Evolutionary conservation across 768 basidiomycete genomes (phyloP).

Genomic region (Clavulina sp.): DNA sequence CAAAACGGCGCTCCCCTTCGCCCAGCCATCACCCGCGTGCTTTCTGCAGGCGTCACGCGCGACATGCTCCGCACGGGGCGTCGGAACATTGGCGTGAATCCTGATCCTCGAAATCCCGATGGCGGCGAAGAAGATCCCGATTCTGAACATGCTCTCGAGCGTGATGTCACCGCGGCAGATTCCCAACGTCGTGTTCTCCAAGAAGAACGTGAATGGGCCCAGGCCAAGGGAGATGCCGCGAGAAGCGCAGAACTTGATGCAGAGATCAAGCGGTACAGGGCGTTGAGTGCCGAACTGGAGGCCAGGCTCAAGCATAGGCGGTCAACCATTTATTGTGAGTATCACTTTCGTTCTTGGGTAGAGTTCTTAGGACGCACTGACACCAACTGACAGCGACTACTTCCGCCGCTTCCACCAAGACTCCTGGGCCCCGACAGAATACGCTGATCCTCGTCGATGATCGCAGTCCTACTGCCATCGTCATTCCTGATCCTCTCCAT

Average conservation of each 20-base stretch:
- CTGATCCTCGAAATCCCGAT: slow-evolving; percentile 6
- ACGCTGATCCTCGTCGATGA: no score
- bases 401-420: no score
- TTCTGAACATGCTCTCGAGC: slow-evolving; percentile 56
- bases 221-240: slow-evolving; percentile 56
- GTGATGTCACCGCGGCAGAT: slow-evolving; percentile 64
- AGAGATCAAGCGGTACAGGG: slow-evolving; percentile 13
- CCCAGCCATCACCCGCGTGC: background rate
- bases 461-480: no score
- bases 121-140: slow-evolving; percentile 5
- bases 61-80: slow-evolving; percentile 8
- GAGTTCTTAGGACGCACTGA: no score
- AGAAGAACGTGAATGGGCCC: slow-evolving; percentile 78
- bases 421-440: no score
- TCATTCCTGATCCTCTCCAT: no score
- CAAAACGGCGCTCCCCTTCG: background rate
- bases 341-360: no score
- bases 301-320: background rate
- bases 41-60: background rate
- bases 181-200: slow-evolving; percentile 66
- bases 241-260: slow-evolving; percentile 66
- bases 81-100: slow-evolving; percentile 7
- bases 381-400: no score
- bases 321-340: no score
- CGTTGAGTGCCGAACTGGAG: background rate